Base-by-base conservation (phyloP, 2,329 filamentous ascomycete genomes). In the Clonostachys sp. region DNA sequence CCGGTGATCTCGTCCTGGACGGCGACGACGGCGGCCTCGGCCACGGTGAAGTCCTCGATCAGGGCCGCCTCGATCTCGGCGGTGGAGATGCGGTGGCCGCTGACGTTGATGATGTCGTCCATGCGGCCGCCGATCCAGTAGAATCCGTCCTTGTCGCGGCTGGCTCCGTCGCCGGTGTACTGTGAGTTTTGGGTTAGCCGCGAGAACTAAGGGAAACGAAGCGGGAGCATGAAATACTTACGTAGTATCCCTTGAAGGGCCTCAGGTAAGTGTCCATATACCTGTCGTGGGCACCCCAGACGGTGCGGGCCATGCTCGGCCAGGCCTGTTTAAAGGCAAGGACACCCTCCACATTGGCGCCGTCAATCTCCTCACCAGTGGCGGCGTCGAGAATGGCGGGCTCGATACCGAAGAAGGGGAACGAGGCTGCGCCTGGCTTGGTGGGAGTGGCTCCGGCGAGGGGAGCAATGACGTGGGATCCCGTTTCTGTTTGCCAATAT, bases 41-140 rank as follows among this genome's bases (percentile, higher is more conserved):
- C 94, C 50, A 99, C 89, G 14, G 86, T 75, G 60, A 84, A 78
- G 68, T 97, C 91, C 76, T 97, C 92, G 56, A 99, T 86, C 44
- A 99, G 83, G 17, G 94, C 94, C 24, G 94, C 94, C 72, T 99
- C 94, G 55, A 99, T 99, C 70, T 99, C 94, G 36, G 94, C 92
- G 12, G 94, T 99, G n/a, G 92, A 97, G 53, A 99, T 79, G 67
- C 94, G 87, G 71, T 99, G 94, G 30, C 94, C 94, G 58, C 88
- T 94, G 52, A 99, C 94, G 70, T 99, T 99, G 67, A 99, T 92
- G 41, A 99, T 94, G 61, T 99, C 94, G 64, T 99, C 94, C 46
- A 99, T 94, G 68, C 94, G 91, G 55, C 94, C 94, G 53, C 94
- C 89, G 66, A 99, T 99, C 94, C 94, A 99, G 83, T 97, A 99